Evolutionary conservation across 2,329 filamentous ascomycete genomes (phyloP).

Genomic region (Fusarium sp.): DNA sequence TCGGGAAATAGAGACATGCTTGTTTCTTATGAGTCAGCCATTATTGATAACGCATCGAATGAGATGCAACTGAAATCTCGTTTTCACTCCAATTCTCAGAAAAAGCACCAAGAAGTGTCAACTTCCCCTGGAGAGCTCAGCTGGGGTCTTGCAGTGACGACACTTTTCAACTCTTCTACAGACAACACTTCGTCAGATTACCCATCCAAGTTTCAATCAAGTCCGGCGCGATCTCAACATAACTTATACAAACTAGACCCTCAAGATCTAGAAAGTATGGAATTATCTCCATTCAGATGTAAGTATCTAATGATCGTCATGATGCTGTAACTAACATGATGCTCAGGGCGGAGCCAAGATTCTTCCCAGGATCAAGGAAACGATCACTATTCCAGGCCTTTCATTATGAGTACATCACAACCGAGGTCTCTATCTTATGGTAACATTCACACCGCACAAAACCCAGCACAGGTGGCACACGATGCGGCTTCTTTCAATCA

Average conservation of each 20-base stretch:
- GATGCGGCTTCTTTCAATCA: constrained; percentile 35
- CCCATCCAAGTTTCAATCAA: constrained; percentile 55
- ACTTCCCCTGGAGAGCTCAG: constrained; percentile 15
- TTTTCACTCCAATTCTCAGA: not conserved
- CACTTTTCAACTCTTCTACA: constrained; percentile 32
- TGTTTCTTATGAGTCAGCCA: not conserved
- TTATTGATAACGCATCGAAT: not conserved
- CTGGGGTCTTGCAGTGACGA: constrained; percentile 29
- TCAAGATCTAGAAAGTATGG: constrained; percentile 55
- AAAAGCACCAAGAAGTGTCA: not conserved
- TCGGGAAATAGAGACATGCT: not conserved
- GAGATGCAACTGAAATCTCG: not conserved
- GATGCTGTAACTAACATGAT: constrained; percentile 6
- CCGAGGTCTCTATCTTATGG: not conserved
- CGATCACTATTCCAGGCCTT: not conserved
- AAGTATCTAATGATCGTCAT: constrained; percentile 13
- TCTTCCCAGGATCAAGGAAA: constrained; percentile 47
- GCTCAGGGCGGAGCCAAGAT: constrained; percentile 23
- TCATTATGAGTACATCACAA: not conserved
- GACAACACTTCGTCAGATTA: constrained; percentile 55
- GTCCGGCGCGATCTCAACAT: constrained; percentile 49
- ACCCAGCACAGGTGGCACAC: not conserved
- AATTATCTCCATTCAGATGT: constrained; percentile 57
- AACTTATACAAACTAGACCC: constrained; percentile 51
- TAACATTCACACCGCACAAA: not conserved